A percentile compares a stretch with the other conserved stretches of the same genome.
Conservation (phyloP, 257 asterid species). For the Primulina tabacum region DNA sequence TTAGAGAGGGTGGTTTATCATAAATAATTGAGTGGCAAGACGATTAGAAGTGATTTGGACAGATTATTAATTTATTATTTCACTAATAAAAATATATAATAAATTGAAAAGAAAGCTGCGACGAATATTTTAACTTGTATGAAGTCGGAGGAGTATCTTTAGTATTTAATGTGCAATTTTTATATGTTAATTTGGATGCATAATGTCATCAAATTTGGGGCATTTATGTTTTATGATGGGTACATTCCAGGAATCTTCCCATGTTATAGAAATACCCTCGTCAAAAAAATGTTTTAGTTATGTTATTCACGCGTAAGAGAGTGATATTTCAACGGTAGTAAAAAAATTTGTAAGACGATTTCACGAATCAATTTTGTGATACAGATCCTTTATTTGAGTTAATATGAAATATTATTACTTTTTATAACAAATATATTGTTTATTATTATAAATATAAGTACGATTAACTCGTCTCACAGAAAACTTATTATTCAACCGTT, state of each 20-base stretch:
- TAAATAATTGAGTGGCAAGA: neutral
- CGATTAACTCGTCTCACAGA: too few species aligned
- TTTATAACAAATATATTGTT: too few species aligned
- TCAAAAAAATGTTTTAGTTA: neutral
- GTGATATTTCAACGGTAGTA: neutral
- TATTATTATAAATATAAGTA: too few species aligned
- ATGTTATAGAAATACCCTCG: slow-evolving; percentile 22
- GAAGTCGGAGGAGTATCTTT: slow-evolving; percentile 21
- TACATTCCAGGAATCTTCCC: slow-evolving; percentile 35
- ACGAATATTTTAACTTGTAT: neutral
- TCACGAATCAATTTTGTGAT: too few species aligned
- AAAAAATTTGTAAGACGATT: too few species aligned
- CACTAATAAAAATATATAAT: slow-evolving; percentile 12
- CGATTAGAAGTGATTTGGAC: neutral
- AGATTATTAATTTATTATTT: neutral
- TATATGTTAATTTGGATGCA: neutral
- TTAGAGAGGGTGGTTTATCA: too few species aligned
- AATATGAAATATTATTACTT: too few species aligned
- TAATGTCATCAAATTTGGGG: slow-evolving; percentile 32
- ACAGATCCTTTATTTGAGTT: too few species aligned
- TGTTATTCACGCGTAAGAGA: slow-evolving; percentile 15
- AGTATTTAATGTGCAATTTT: neutral
- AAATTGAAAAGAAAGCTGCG: slow-evolving; percentile 3
- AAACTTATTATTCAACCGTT: too few species aligned
- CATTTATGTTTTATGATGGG: slow-evolving; percentile 4